phyloP scores from a whole-genome alignment of 2,329 filamentous ascomycete genomes.

The Alternaria consortialis region DNA sequence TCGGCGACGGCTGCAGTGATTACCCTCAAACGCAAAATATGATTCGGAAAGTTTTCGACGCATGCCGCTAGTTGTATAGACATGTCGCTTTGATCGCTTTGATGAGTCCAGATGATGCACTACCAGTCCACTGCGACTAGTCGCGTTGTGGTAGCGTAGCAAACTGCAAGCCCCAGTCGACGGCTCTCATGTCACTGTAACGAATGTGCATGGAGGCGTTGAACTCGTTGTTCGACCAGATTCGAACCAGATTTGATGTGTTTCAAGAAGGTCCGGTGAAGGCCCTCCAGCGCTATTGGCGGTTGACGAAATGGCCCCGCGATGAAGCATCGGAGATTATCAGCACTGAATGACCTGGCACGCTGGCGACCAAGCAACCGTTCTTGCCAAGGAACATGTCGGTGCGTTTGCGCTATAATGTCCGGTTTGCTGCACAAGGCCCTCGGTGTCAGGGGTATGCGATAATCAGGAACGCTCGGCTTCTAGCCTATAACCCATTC shows the following conservation, averaged over 20 bases:
- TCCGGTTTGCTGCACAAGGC: slow-evolving; percentile 30
- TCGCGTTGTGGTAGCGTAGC: slow-evolving; percentile 16
- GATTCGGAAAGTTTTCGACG: slow-evolving; percentile 29
- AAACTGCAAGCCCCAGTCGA: slow-evolving; percentile 8
- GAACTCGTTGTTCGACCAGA: slow-evolving; percentile 24
- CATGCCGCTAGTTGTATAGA: slow-evolving; percentile 22
- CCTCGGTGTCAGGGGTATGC: slow-evolving; percentile 28
- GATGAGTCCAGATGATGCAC: slow-evolving; percentile 20
- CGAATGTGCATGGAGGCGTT: slow-evolving; percentile 15
- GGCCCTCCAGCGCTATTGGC: slow-evolving; percentile 30
- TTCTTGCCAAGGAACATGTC: slow-evolving; percentile 36
- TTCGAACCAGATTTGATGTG: slow-evolving; percentile 19
- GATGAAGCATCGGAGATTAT: slow-evolving; percentile 27
- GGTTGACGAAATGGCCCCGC: slow-evolving; percentile 20
- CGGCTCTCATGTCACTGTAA: slow-evolving; percentile 14
- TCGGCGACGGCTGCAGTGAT: slow-evolving; percentile 9
- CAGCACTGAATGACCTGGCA: slow-evolving; percentile 45
- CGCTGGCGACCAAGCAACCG: slow-evolving; percentile 40
- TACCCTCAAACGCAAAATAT: slow-evolving; percentile 19
- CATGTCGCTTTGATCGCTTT: slow-evolving; percentile 12
- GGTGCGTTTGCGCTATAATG: slow-evolving; percentile 27
- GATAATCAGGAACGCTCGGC: slow-evolving; percentile 26
- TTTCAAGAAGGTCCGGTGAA: slow-evolving; percentile 26
- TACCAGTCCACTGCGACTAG: slow-evolving; percentile 21
- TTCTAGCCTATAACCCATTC: slow-evolving; percentile 8